Base-by-base conservation (phyloP, 305 asterid species). In the Fraxinus latifolia region DNA sequence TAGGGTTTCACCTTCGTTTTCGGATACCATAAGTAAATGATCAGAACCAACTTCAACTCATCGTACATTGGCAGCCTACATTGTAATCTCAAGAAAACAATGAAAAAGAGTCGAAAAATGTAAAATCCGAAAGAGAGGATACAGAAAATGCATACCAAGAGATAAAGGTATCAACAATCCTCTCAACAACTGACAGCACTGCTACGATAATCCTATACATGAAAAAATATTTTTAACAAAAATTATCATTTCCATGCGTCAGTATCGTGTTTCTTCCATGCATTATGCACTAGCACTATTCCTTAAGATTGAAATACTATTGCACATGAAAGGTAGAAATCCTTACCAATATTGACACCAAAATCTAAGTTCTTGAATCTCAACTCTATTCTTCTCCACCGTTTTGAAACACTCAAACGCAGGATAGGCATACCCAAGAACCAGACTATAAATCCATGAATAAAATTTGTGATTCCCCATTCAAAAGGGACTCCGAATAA, bases 321-420 rank as follows among this genome's bases (percentile, higher is more conserved):
- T 14, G 60, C 60, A 47, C 25, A 1, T 53, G 65, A n/a, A 53
- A 53, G 25, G 14, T 60, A 11, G 25, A 50, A 80, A 11, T 36
- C 53, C 90, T 82, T 90, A 95, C 99, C 99, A 95, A 82, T 95
- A 95, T 85, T 92, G 99, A 82, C 99, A 95, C 99, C 99, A 95
- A 76, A 91, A 95, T 7, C 97, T 84, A 83, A 95, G 93, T 71
- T 95, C 98, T 55, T 87, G 92, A 83, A 89, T 89, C 25, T 86
- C 91, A n/a, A 93, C 98, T 87, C 87, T 88, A 88, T 89, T 87
- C 83, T 87, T 95, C 89, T 94, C 99, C 79, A 95, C 83, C 5
- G 93, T 87, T 87, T 91, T 95, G 87, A 93, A 95, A 80, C 99
- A 95, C 76, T 94, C 98, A 83, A 92, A 90, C 8, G 98, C 99